Conservation (phyloP, 192 early-diverging fungal species). For the Coemansia guatemalensis region DNA sequence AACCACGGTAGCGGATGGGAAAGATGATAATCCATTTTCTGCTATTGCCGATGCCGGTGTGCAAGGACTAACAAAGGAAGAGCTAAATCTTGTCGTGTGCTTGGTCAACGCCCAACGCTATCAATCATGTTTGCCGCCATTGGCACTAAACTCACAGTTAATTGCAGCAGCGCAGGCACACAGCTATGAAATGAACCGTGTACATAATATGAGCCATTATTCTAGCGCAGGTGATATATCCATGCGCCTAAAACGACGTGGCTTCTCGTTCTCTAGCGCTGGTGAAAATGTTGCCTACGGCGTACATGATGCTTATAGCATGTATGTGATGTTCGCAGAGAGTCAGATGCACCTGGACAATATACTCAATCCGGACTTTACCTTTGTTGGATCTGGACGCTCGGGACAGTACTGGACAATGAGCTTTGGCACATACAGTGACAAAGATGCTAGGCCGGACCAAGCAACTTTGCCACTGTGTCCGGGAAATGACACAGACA, state of each 20-base stretch:
- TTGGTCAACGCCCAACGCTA: constrained; percentile 47
- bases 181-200: constrained; percentile 50
- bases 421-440: constrained; percentile 21
- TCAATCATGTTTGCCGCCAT: constrained; percentile 33
- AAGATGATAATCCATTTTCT: constrained; percentile 26
- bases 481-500: constrained; percentile 31
- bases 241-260: constrained; percentile 32
- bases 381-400: constrained; percentile 37
- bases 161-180: constrained; percentile 44
- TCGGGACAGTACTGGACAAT: constrained; percentile 50
- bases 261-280: constrained; percentile 21
- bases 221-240: constrained; percentile 13
- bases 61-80: constrained; percentile 35
- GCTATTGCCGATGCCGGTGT: constrained; percentile 25
- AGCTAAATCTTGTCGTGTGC: constrained; percentile 42
- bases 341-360: constrained; percentile 41
- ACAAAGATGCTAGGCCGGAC: constrained; percentile 13
- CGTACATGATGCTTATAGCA: constrained; percentile 19
- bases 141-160: constrained; percentile 35
- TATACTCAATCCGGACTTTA: constrained; percentile 21
- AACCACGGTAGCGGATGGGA: constrained; percentile 15
- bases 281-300: constrained; percentile 35
- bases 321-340: constrained; percentile 20
- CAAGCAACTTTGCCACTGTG: constrained; percentile 36
- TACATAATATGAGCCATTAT: constrained; percentile 41